Conservation (phyloP, 805 yeast genomes). For the Sugiyamaella floridensis region DNA sequence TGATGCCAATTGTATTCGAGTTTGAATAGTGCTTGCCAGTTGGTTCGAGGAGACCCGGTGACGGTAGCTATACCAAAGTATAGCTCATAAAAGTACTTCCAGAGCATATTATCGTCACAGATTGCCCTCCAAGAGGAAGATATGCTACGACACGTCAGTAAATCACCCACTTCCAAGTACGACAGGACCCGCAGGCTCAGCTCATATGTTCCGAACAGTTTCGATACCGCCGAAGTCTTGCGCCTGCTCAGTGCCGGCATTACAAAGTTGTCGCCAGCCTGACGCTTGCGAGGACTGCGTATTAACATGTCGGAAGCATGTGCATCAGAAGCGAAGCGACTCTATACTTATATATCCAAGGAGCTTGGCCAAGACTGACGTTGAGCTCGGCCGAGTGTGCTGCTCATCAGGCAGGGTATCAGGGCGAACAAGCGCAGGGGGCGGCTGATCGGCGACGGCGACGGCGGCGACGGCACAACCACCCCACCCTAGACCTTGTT, state of each 20-base stretch:
- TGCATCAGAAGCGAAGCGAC: background rate
- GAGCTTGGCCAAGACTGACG: background rate
- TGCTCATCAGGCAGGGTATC: background rate
- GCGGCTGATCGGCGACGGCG: too few relatives aligned
- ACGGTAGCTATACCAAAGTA: background rate
- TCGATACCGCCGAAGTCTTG: background rate
- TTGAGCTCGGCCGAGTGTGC: background rate
- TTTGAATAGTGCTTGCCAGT: constrained; percentile 9
- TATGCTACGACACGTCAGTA: constrained; percentile 2
- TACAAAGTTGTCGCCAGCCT: background rate
- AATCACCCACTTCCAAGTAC: constrained; percentile 2
- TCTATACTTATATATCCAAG: too few relatives aligned
- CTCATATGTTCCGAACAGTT: constrained; percentile 3
- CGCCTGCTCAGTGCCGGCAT: background rate
- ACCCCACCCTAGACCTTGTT: background rate
- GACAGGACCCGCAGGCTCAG: constrained; percentile 6
- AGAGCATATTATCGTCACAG: constrained; percentile 5
- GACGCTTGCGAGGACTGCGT: background rate
- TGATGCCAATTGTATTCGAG: constrained; percentile 8
- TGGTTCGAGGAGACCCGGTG: background rate
- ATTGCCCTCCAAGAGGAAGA: constrained; percentile 8
- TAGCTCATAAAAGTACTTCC: background rate
- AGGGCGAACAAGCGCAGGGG: background rate
- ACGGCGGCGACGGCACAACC: too few relatives aligned
- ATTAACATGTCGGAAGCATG: background rate